Evolutionary conservation across 139 green algal genomes (phyloP), one percentile per base, ranked within the genome.

Genomic region (Micractinium conductrix): DNA sequence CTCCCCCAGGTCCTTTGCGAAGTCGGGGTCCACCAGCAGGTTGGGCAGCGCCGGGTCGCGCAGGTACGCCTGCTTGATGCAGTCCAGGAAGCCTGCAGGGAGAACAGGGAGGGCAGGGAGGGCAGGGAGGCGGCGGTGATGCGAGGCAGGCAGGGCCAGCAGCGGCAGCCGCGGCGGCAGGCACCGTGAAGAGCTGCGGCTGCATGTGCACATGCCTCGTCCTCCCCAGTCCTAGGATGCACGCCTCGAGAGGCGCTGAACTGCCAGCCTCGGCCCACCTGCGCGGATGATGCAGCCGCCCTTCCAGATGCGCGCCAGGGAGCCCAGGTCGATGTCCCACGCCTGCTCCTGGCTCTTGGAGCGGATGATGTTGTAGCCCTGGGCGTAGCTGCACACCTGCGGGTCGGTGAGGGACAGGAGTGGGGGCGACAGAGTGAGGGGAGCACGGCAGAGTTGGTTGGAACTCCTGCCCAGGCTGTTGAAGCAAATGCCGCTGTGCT

Each of bases 301-400:
- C 96, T 99, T 99, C 96, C 96, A 99, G 91, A 98, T 99, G 81
- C 96, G 92, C 16, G 94, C 95, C 42, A 99, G 93, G 37, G 90
- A 90, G 22, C 94, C 97, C 75, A 99, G 91, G 89, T 99, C 90
- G 38, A 99, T 85, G 84, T 89, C 80, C 97, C 97, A 99, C n/a
- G 75, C 90, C 90, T 96, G 92, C 86, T 97, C 96, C 12, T 92
- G 80, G 79, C 90, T 96, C 95, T 99, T 99, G 65, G 96, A 94
- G 45, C 94, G 88, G 89, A 99, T 99, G 88, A 99, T 96, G 92
- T 99, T 99, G 93, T 99, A 97, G 85, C 97, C 97, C 92, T 99
- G 95, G 7, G 97, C 95, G 86, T 99, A 99, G 50, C 83, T 94
- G 93, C 93, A 98, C 87, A 99, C 62, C 73, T 79, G 73, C 73